These are phyloP conservation scores for Exophiala alcalophila DNA, from an alignment of 2,329 filamentous ascomycete species.

Conservation along the genomic window DNA sequence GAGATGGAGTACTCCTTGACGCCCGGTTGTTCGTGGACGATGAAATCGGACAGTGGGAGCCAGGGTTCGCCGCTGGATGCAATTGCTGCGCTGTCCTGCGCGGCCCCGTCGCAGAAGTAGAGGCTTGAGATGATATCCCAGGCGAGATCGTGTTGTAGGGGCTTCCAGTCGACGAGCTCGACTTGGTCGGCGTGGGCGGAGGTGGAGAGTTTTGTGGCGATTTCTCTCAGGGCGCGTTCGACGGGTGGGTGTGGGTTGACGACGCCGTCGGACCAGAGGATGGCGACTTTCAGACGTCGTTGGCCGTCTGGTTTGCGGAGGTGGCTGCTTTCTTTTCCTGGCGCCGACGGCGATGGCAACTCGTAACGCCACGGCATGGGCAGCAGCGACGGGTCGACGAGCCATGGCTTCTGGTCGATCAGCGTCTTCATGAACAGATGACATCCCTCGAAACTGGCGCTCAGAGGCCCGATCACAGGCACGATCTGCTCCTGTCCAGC, in stretches of 20 bases:
- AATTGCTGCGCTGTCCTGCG: constrained; percentile 51
- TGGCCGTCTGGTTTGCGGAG: too few species aligned
- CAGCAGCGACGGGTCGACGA: constrained; percentile 51
- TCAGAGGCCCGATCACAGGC: constrained; percentile 51
- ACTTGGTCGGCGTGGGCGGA: constrained; percentile 34
- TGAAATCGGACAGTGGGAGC: constrained; percentile 57
- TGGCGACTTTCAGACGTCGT: constrained; percentile 55
- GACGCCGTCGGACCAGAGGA: constrained; percentile 63
- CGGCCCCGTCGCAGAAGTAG: constrained; percentile 60
- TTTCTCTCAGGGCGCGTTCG: constrained; percentile 42
- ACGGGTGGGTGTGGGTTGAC: constrained; percentile 59
- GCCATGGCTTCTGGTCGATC: constrained; percentile 49
- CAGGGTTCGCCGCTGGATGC: constrained; percentile 56
- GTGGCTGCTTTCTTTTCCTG: not conserved
- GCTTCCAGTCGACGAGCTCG: constrained; percentile 51
- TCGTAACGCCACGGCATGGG: constrained; percentile 55
- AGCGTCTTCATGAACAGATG: constrained; percentile 31
- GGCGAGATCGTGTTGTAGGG: constrained; percentile 49
- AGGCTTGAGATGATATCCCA: constrained; percentile 45
- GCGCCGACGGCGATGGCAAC: constrained; percentile 28
- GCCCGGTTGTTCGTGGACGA: constrained; percentile 54
- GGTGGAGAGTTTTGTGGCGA: not conserved
- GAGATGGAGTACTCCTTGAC: constrained; percentile 42
- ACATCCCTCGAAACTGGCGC: constrained; percentile 50
- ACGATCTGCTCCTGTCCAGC: constrained; percentile 42